These are phyloP conservation scores for Penicillium parvum DNA, from an alignment of 495 filamentous ascomycete species.

Conservation along the genomic window DNA sequence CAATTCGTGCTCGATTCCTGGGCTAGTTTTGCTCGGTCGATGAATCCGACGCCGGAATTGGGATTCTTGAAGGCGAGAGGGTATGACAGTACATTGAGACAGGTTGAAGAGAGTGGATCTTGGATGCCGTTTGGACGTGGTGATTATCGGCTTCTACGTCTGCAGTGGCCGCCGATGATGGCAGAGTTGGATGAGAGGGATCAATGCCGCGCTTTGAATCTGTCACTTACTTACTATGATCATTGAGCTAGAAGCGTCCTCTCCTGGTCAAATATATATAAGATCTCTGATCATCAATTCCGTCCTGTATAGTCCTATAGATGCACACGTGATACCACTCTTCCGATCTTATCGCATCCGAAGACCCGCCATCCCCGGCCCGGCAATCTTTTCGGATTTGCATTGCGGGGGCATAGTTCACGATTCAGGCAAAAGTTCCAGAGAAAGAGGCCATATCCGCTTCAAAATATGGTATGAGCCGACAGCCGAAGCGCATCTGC, in stretches of 20 bases:
- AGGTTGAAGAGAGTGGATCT: constrained; percentile 8
- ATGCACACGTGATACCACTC: constrained; percentile 7
- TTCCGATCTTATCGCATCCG: constrained; percentile 26
- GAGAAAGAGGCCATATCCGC: constrained; percentile 9
- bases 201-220: constrained; percentile 13
- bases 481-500: constrained; percentile 11
- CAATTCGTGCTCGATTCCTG: constrained; percentile 27
- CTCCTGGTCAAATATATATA: too few relatives aligned
- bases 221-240: constrained; percentile 12
- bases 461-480: constrained; percentile 4
- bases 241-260: too few relatives aligned
- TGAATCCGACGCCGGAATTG: constrained; percentile 15
- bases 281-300: not conserved
- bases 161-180: constrained; percentile 18
- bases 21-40: constrained; percentile 21
- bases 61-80: constrained; percentile 16
- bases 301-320: not conserved
- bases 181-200: constrained; percentile 12
- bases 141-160: constrained; percentile 6
- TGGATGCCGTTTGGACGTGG: constrained; percentile 10
- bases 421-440: not conserved
- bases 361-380: constrained; percentile 7
- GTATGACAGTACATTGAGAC: constrained; percentile 15
- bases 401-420: constrained; percentile 10
- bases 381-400: constrained; percentile 18